phyloP scores from a whole-genome alignment of 73 alveolate genomes.

The Tetrahymena malaccensis region DNA sequence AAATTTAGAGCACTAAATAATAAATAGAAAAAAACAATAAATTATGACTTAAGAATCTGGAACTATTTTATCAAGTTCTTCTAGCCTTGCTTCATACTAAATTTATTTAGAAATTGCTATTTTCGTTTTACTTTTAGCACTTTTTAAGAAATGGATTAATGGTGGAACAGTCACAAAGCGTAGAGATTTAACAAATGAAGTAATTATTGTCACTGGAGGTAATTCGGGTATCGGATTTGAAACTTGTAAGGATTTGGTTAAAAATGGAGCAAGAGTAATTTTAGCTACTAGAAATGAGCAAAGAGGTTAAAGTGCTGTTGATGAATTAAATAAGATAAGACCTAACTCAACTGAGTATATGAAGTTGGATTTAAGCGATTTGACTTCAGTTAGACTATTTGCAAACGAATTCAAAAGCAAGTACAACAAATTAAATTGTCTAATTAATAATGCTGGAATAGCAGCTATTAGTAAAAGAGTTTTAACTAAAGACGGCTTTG shows the following conservation, averaged over 20 bases:
- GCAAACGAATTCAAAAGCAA: background rate
- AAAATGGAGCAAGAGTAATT: background rate
- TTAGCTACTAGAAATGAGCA: background rate
- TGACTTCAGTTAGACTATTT: slow-evolving; percentile 2
- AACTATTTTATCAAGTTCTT: background rate
- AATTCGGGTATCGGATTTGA: slow-evolving; percentile 36
- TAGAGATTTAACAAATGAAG: slow-evolving; percentile 1
- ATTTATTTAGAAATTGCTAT: background rate
- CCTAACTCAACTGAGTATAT: background rate
- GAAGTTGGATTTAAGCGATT: slow-evolving; percentile 26
- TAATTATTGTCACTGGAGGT: slow-evolving; percentile 30
- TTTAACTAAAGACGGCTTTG: slow-evolving; percentile 6
- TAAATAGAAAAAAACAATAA: no score
- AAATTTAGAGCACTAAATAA: no score
- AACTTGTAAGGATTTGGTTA: slow-evolving; percentile 3
- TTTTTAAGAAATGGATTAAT: background rate
- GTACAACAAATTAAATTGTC: slow-evolving; percentile 2
- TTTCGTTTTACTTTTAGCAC: no score
- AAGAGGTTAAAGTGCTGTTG: background rate
- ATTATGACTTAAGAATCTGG: no score
- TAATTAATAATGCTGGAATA: slow-evolving; percentile 38
- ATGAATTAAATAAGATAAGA: background rate
- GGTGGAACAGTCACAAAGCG: background rate
- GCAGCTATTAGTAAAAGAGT: slow-evolving; percentile 6
- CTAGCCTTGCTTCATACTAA: background rate